phyloP scores from a whole-genome alignment of 2,329 filamentous ascomycete species.

The Diaporthe humulicola region DNA sequence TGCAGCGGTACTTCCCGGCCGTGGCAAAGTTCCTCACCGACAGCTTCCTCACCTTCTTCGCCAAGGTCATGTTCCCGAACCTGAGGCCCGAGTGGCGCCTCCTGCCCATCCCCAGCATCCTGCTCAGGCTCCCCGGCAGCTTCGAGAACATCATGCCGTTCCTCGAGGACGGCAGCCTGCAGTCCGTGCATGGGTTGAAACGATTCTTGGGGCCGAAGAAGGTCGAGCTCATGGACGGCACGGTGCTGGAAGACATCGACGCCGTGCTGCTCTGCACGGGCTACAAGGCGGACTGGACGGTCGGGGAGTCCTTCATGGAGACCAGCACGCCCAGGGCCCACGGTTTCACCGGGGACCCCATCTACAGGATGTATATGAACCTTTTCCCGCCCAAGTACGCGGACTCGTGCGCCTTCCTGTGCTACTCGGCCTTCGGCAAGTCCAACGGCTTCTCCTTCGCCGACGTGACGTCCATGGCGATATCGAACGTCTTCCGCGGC shows the following conservation, averaged over 20 bases:
- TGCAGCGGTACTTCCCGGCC: conserved; percentile 40
- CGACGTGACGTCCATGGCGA: conserved; percentile 59
- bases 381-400: conserved; percentile 38
- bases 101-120: conserved; percentile 36
- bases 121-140: conserved; percentile 40
- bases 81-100: conserved; percentile 48
- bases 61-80: conserved; percentile 41
- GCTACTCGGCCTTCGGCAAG: conserved; percentile 50
- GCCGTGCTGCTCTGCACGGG: conserved; percentile 38
- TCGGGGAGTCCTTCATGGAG: conserved; percentile 30
- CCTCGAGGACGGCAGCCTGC: conserved; percentile 42
- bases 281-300: conserved; percentile 37
- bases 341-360: conserved; percentile 24
- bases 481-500: conserved; percentile 60
- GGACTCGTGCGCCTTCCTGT: conserved; percentile 59
- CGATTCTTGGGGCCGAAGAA: conserved; percentile 33
- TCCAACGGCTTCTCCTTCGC: conserved; percentile 53
- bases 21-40: conserved; percentile 39
- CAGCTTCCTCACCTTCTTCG: conserved; percentile 11
- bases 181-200: conserved; percentile 36
- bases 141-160: conserved; percentile 50
- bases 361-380: conserved; percentile 40
- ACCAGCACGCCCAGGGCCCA: conserved; percentile 34
- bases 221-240: conserved; percentile 38
- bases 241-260: conserved; percentile 35